These are phyloP conservation scores for Lentinula edodes DNA, from an alignment of 768 basidiomycete genomes.

Conservation along the genomic window DNA sequence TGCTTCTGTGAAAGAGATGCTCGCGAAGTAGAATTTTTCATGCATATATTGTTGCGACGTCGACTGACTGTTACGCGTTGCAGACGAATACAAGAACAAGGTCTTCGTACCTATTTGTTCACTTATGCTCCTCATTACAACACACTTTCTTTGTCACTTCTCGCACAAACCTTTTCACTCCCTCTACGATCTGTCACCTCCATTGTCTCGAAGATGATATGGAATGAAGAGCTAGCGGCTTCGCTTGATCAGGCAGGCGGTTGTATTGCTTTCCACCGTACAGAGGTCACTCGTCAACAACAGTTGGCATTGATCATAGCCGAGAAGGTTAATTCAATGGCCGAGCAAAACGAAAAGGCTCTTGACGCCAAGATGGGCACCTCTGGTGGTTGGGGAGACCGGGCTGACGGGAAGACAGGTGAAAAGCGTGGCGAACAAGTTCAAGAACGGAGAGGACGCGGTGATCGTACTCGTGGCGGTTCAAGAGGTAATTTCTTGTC, in stretches of 20 bases:
- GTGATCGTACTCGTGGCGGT: slow-evolving; percentile 59
- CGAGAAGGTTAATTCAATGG: slow-evolving; percentile 79
- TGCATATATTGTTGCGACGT: neutral
- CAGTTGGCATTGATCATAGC: slow-evolving; percentile 86
- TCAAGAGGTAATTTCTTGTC: slow-evolving; percentile 42
- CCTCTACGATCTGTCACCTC: slow-evolving; percentile 79
- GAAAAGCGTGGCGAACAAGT: slow-evolving; percentile 79
- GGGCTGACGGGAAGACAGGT: slow-evolving; percentile 64
- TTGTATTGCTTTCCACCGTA: slow-evolving; percentile 90
- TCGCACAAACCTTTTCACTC: slow-evolving; percentile 85
- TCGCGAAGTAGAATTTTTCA: slow-evolving; percentile 64
- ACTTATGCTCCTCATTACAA: slow-evolving; percentile 95
- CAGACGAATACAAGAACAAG: slow-evolving; percentile 98
- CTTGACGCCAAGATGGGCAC: slow-evolving; percentile 81
- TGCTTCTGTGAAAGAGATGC: slow-evolving; percentile 85
- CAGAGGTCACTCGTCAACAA: slow-evolving; percentile 84
- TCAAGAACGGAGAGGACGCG: slow-evolving; percentile 71
- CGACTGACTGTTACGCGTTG: slow-evolving; percentile 7
- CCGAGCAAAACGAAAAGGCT: slow-evolving; percentile 90
- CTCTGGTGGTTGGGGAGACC: slow-evolving; percentile 55
- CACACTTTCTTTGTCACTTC: slow-evolving; percentile 81
- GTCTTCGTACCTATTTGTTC: slow-evolving; percentile 93
- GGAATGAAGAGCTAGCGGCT: slow-evolving; percentile 91
- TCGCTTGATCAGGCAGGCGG: slow-evolving; percentile 88
- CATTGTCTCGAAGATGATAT: slow-evolving; percentile 97